Base-by-base conservation (phyloP, 1,284 basidiomycete genomes). In the Termitomyces sp. region DNA sequence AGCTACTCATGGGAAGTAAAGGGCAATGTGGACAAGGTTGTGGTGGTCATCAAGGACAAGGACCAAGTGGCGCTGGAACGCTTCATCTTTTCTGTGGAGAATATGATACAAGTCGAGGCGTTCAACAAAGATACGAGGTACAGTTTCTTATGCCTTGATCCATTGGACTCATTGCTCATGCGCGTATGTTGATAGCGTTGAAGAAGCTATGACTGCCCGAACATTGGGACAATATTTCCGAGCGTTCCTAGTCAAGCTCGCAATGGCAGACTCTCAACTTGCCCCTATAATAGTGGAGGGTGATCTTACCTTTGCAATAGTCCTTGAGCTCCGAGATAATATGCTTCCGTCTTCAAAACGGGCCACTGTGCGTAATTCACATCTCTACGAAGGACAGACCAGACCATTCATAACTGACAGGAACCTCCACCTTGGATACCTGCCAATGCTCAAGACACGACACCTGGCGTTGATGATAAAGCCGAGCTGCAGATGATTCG, bases 171-270 rank as follows among this genome's bases (percentile, higher is more conserved):
- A 36, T 24, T 8, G 24, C 46, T 54, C 12, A 50, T 10, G 39
- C 33, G 41, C 52, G 17, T 38, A 26, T 24, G n/a, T 50, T 30
- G 17, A 19, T 9, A 91, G 88, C 42, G 81, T 92, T 8, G 80
- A 86, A 58, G 79, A 81, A 52, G 86, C 85, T 8, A 83, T 92
- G 72, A 78, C 83, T 1, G 69, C 81, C 1, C 69, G 70, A 1
- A 78, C 83, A 13, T 79, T 96, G 10, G 81, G 83, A 31, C 84
- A 90, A 62, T 86, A 90, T 64, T 88, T 96, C 60, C 83, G 92
- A 10, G 88, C 88, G 2, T 93, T 95, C 65, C 77, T 97, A 51
- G 79, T 93, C 62, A 94, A 93, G 65, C 78, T 97, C 34, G 83
- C 75, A 57, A 86, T 91, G 74, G 78, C 94, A 21, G 91, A 95